phyloP scores from a whole-genome alignment of 1,284 basidiomycete genomes.

The Ganoderma leucocontextum region DNA sequence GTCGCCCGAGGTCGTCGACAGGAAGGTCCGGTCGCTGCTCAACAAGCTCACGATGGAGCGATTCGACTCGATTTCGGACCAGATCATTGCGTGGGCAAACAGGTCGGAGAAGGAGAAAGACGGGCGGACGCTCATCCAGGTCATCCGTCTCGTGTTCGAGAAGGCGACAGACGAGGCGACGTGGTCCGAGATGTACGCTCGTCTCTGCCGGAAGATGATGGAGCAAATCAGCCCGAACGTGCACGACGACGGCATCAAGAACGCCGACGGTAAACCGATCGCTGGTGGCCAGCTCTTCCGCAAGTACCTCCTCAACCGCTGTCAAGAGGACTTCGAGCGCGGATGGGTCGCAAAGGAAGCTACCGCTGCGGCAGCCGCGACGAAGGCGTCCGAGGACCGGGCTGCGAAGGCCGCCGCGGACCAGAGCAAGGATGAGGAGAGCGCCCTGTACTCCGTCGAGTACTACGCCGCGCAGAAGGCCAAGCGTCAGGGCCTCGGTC shows the following conservation, averaged over 20 bases:
- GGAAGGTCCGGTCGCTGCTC: conserved; percentile 91
- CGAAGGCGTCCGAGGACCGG: conserved; percentile 57
- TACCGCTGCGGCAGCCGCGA: conserved; percentile 42
- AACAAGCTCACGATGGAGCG: conserved; percentile 98
- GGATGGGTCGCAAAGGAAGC: conserved; percentile 53
- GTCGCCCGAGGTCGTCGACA: conserved; percentile 85
- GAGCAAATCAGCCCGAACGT: conserved; percentile 80
- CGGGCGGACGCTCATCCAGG: conserved; percentile 92
- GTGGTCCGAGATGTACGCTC: conserved; percentile 55
- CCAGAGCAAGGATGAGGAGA: conserved; percentile 58
- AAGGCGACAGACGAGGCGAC: conserved; percentile 75
- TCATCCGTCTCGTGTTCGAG: conserved; percentile 95
- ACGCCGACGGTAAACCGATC: conserved; percentile 83
- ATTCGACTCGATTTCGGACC: conserved; percentile 82
- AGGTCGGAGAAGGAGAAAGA: conserved; percentile 92
- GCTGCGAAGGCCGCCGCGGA: conserved; percentile 71
- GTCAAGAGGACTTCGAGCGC: conserved; percentile 54
- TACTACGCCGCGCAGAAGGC: conserved; percentile 98
- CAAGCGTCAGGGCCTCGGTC: conserved; percentile 95
- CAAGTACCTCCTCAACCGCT: conserved; percentile 72
- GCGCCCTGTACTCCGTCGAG: conserved; percentile 90
- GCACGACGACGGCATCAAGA: conserved; percentile 85
- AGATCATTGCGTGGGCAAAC: conserved; percentile 85
- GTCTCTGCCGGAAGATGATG: conserved; percentile 86
- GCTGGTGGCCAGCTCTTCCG: conserved; percentile 90